Conservation (phyloP, 371 early-diverging fungal species). For the Rhizomucor pusillus region DNA sequence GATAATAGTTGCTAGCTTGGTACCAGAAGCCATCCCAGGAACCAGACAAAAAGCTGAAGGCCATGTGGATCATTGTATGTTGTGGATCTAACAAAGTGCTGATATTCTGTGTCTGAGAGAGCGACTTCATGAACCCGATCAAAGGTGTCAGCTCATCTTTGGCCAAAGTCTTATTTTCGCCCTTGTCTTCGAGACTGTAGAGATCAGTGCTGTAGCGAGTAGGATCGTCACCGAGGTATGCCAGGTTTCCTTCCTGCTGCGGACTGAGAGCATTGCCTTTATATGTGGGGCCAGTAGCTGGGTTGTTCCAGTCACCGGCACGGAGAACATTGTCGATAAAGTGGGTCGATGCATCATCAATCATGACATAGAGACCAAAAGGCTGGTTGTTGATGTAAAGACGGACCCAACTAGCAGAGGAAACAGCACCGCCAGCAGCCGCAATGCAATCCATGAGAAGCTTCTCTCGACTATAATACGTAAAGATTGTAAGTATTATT, state of each 20-base stretch:
- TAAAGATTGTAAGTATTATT: too few species aligned
- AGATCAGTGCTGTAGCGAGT: slow-evolving; percentile 23
- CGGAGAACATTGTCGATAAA: slow-evolving; percentile 38
- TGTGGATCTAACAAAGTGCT: slow-evolving; percentile 26
- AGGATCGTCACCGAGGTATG: slow-evolving; percentile 33
- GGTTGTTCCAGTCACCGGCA: slow-evolving; percentile 15
- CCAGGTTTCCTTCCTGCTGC: slow-evolving; percentile 22
- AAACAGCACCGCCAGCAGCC: slow-evolving; percentile 45
- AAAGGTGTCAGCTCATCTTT: slow-evolving; percentile 16
- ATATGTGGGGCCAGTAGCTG: slow-evolving; percentile 17
- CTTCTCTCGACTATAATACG: slow-evolving; percentile 40
- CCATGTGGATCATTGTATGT: slow-evolving; percentile 36
- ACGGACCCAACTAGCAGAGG: slow-evolving; percentile 44
- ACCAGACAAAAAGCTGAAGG: slow-evolving; percentile 45
- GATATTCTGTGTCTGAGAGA: slow-evolving; percentile 15
- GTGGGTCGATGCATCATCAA: slow-evolving; percentile 45
- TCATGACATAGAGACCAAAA: slow-evolving; percentile 47
- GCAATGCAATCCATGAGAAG: slow-evolving; percentile 40
- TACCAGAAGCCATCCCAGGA: slow-evolving; percentile 53
- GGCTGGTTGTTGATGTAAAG: slow-evolving; percentile 41
- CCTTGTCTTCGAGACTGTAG: slow-evolving; percentile 30
- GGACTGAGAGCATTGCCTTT: slow-evolving; percentile 28
- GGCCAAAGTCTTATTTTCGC: slow-evolving; percentile 12
- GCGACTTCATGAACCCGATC: slow-evolving; percentile 14
- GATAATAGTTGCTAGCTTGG: slow-evolving; percentile 50